Evolutionary conservation across 139 green algal genomes (phyloP).

Genomic region (Pycnococcus provasolii): DNA sequence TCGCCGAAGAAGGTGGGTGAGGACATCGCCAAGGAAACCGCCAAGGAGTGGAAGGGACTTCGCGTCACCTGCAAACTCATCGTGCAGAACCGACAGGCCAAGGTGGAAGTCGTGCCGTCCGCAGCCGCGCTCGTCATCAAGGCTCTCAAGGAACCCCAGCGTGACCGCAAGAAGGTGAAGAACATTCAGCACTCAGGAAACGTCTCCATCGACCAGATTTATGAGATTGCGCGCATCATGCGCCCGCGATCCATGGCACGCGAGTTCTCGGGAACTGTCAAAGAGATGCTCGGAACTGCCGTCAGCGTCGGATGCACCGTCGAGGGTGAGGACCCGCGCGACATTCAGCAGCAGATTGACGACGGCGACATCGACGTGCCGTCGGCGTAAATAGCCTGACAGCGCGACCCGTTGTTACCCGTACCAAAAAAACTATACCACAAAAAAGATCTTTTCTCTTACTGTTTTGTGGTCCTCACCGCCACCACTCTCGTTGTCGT

Average conservation of each 20-base stretch:
- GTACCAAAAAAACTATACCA: no score
- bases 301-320: slow-evolving; percentile 94
- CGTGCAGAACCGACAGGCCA: slow-evolving; percentile 96
- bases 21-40: slow-evolving; percentile 99
- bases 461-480: no score
- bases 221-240: slow-evolving; percentile 94
- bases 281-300: slow-evolving; percentile 97
- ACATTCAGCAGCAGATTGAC: slow-evolving; percentile 78
- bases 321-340: slow-evolving; percentile 81
- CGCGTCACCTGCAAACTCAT: slow-evolving; percentile 96
- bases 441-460: neutral
- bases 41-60: slow-evolving; percentile 98
- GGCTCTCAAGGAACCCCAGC: slow-evolving; percentile 88
- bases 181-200: slow-evolving; percentile 97
- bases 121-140: slow-evolving; percentile 94
- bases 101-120: slow-evolving; percentile 91
- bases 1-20: slow-evolving; percentile 99
- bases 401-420: neutral
- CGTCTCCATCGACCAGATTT: slow-evolving; percentile 83
- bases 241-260: slow-evolving; percentile 77
- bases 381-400: slow-evolving; percentile 37
- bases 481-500: no score
- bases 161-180: slow-evolving; percentile 98
- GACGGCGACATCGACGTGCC: slow-evolving; percentile 69
- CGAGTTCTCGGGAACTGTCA: slow-evolving; percentile 77